Base-by-base conservation (phyloP, 441 rosid species). In the Gossypium gossypioides region DNA sequence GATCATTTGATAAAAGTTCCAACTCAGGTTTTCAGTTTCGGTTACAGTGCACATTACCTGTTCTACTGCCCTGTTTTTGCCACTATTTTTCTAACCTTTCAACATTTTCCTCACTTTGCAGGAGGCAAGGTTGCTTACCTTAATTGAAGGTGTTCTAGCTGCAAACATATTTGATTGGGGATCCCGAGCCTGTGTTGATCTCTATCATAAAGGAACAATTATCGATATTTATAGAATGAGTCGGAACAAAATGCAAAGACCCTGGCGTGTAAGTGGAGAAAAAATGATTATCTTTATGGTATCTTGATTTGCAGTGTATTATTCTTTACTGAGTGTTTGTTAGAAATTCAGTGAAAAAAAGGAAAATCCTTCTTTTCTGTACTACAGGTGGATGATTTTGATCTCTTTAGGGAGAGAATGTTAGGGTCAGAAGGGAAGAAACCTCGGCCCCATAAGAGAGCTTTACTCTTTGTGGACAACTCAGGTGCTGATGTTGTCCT, bases 121-220 rank as follows among this genome's bases (percentile, higher is more conserved):
- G 99, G 99, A 92, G 82, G 72, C 90, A 27, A 87, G 97, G 82
- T 80, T 92, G 84, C 96, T 92, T 71, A 86, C 88, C 57, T 87
- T 95, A 48, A 89, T 95, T 60, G 98, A 91, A 80, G 99, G 99
- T 54, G 99, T 91, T 80, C 89, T 95, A 64, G 98, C 99, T 75
- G 99, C 99, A 70, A 95, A 95, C 71, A 95, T 95, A 83, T 95
- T 95, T 74, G 99, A 95, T 80, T 95, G 99, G 99, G 99, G 99
- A 70, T 92, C 99, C 74, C 90, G 95, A 57, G 98, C 98, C 60
- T 95, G 99, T 80, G 99, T 95, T 77, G 99, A 95, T 74, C 93
- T 95, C 68, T 95, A 92, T 83, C 99, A 91, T 76, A 91, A 95
- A 78, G 98, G 99, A 72, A 92, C 98, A 42, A 95, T 95, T 54